Conservation (phyloP, 2,329 filamentous ascomycete genomes). For the Pseudogymnoascus sp. region DNA sequence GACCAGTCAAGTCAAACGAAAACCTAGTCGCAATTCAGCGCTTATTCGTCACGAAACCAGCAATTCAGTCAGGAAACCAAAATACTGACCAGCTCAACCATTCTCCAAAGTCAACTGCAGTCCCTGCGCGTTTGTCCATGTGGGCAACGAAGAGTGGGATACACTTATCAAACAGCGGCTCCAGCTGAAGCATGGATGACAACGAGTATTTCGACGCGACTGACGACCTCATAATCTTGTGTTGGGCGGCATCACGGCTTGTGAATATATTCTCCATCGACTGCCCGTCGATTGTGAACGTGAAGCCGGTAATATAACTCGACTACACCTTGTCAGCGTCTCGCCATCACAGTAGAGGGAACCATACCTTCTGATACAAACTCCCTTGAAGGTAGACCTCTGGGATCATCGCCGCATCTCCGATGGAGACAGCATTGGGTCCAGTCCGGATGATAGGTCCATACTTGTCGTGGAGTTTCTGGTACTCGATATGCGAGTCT, state of each 20-base stretch:
- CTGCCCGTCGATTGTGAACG: not conserved
- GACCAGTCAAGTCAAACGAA: constrained; percentile 14
- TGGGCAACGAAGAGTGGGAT: not conserved
- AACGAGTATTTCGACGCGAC: not conserved
- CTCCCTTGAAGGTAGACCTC: constrained; percentile 10
- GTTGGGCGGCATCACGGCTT: not conserved
- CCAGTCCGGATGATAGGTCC: constrained; percentile 11
- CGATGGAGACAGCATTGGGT: constrained; percentile 6
- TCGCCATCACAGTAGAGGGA: not conserved
- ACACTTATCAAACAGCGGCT: constrained; percentile 8
- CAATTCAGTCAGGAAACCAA: no score
- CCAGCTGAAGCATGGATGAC: not conserved
- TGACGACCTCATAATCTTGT: not conserved
- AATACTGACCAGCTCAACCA: constrained; percentile 7
- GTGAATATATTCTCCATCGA: not conserved
- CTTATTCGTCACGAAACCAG: no score
- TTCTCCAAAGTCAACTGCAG: constrained; percentile 6
- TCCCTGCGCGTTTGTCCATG: constrained; percentile 3
- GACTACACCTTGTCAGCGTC: not conserved
- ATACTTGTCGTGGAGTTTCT: constrained; percentile 5
- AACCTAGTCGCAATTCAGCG: constrained; percentile 1
- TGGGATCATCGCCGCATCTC: not conserved
- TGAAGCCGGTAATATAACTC: not conserved
- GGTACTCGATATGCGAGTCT: not conserved
- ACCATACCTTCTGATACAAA: constrained; percentile 6